Evolutionary conservation across 2,329 filamentous ascomycete species (phyloP).

Genomic region (Ophioceras dolichostomum): DNA sequence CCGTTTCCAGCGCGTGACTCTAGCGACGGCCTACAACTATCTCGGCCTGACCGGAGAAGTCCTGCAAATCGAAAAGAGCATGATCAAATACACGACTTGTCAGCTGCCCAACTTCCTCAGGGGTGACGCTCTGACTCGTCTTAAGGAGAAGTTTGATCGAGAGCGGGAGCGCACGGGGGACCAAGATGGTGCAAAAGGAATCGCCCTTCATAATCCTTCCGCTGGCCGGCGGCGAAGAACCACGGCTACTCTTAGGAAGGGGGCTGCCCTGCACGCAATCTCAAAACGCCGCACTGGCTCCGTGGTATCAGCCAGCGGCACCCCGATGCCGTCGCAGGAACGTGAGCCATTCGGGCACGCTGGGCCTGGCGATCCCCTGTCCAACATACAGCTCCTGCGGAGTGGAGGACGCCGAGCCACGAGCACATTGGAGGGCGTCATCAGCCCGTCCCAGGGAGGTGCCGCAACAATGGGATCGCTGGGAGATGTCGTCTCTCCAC

Average conservation of each 20-base stretch:
- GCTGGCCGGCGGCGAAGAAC: constrained; percentile 56
- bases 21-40: constrained; percentile 90
- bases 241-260: constrained; percentile 64
- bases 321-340: constrained; percentile 21
- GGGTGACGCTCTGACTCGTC: constrained; percentile 65
- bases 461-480: too few relatives aligned
- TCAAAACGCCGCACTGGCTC: constrained; percentile 29
- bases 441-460: constrained; percentile 9
- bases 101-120: constrained; percentile 85
- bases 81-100: constrained; percentile 85
- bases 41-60: constrained; percentile 87
- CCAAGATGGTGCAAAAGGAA: constrained; percentile 81
- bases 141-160: constrained; percentile 86
- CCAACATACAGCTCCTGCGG: constrained; percentile 61
- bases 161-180: constrained; percentile 73
- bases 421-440: constrained; percentile 13
- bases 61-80: constrained; percentile 79
- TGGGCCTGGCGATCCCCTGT: constrained; percentile 67
- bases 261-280: constrained; percentile 61
- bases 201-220: constrained; percentile 78
- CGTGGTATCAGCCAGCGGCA: constrained; percentile 18
- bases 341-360: constrained; percentile 33
- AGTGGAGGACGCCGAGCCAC: constrained; percentile 34
- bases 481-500: constrained; percentile 24
- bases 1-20: constrained; percentile 82